Evolutionary conservation across 495 filamentous ascomycete genomes (phyloP).

Genomic region (Neurospora pannonica): DNA sequence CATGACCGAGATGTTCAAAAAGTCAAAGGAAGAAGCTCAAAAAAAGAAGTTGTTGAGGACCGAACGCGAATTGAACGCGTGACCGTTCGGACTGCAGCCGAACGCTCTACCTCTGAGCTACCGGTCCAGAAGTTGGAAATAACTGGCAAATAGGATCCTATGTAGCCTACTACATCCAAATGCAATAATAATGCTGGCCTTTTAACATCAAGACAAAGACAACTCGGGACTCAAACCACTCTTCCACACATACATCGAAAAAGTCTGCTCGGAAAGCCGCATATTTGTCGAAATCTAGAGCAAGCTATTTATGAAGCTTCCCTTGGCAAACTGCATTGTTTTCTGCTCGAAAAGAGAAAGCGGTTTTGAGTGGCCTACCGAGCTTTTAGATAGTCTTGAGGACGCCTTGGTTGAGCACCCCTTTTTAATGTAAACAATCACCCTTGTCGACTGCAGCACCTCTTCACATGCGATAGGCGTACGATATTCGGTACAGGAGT

Average conservation of each 20-base stretch:
- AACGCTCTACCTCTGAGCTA: neutral
- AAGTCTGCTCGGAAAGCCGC: neutral
- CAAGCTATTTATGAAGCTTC: neutral
- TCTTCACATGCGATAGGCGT: neutral
- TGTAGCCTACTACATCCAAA: too few species aligned
- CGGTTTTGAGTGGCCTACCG: neutral
- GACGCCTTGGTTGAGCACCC: neutral
- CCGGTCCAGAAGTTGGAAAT: neutral
- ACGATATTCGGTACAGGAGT: neutral
- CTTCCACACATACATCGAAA: neutral
- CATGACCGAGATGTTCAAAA: neutral
- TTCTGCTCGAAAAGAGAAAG: neutral
- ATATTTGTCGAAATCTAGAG: fast-evolving
- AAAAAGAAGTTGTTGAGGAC: neutral
- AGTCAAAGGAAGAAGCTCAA: too few species aligned
- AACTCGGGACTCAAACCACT: neutral
- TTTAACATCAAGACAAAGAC: neutral
- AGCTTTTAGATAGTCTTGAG: neutral
- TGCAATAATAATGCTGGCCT: neutral
- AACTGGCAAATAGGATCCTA: too few species aligned
- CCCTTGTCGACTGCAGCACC: neutral
- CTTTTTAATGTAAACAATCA: neutral
- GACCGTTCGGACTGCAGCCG: neutral
- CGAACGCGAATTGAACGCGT: neutral
- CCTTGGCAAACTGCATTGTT: neutral